Conservation (phyloP, 768 basidiomycete species). For the Tulasnella sp. region DNA sequence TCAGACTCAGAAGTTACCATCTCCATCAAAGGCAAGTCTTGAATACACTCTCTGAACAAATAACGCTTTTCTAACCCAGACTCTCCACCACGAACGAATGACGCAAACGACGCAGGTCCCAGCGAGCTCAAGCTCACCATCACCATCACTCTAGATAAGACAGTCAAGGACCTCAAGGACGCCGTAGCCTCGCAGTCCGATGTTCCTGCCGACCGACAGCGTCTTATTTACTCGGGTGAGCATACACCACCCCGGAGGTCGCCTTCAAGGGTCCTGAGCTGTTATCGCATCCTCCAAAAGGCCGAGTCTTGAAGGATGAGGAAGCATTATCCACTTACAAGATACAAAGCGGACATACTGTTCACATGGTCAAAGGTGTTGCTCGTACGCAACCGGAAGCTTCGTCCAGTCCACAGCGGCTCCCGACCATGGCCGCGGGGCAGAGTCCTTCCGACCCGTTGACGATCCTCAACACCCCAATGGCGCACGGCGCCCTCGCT, state of each 20-base stretch:
- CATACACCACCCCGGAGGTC: constrained; percentile 16
- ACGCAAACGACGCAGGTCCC: constrained; percentile 41
- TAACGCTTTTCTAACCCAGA: neutral
- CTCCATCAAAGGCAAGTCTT: constrained; percentile 29
- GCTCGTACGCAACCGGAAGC: constrained; percentile 37
- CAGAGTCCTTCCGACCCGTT: constrained; percentile 84
- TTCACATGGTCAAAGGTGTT: constrained; percentile 89
- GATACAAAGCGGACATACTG: constrained; percentile 75
- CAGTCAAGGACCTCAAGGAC: constrained; percentile 83
- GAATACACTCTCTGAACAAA: neutral
- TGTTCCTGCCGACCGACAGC: constrained; percentile 77
- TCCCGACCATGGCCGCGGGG: constrained; percentile 85
- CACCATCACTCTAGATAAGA: constrained; percentile 70
- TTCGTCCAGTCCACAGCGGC: constrained; percentile 42
- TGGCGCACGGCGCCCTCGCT: constrained; percentile 71
- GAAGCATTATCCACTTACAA: constrained; percentile 78
- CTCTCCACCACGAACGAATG: neutral
- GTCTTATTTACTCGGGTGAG: constrained; percentile 87
- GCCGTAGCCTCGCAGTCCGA: constrained; percentile 79
- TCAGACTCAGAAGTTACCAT: constrained; percentile 19
- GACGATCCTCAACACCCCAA: constrained; percentile 69
- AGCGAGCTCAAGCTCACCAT: constrained; percentile 91
- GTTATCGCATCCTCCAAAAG: constrained; percentile 31
- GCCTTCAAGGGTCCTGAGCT: neutral
- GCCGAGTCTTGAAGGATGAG: constrained; percentile 79